Base-by-base conservation (phyloP, 2,329 filamentous ascomycete species). In the Arthroderma uncinatum region DNA sequence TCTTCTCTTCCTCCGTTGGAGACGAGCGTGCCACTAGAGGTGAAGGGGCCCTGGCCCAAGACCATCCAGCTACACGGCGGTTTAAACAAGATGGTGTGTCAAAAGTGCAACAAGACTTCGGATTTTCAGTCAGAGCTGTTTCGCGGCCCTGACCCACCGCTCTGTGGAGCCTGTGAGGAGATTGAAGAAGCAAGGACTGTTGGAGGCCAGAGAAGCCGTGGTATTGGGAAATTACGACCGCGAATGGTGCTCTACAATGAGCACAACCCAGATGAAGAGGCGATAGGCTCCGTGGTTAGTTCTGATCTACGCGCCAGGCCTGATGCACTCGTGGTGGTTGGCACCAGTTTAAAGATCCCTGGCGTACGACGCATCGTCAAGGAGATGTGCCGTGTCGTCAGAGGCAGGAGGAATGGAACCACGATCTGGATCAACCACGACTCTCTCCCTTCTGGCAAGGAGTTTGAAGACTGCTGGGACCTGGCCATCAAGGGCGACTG, bases 171-270 rank as follows among this genome's bases (percentile, higher is more conserved):
- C 52, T 98, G 93, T 70, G 80, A 83, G 55, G 82, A 81, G 60
- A 82, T 83, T 58, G 92, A 98, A 67, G 73, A 82, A 58, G 81
- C 91, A 52, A 87, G 93, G 65, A 87, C 86, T 14, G 78, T 79
- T 3, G 87, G 84, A 10, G 90, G 91, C 53, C 92, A 95, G 73
- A 84, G 93, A 59, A 95, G 91, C 67, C 93, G 96, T 67, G 93
- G 93, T 1, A 87, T 98, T 64, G 93, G 93, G 42, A 84, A 88
- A 60, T 76, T 98, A 61, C 83, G 93, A 21, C 93, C 93, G 21
- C 83, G 93, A 58, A 96, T 98, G 76, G 92, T 97, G 3, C 79
- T 98, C 8, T 98, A 98, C 76, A 96, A 97, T 69, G 93, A 98
- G 71, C 86, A 89, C 69, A 96, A 97, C 68, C 93, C 93, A 0